phyloP scores from a whole-genome alignment of 1,284 basidiomycete species.

The Phellinidium pouzarii region DNA sequence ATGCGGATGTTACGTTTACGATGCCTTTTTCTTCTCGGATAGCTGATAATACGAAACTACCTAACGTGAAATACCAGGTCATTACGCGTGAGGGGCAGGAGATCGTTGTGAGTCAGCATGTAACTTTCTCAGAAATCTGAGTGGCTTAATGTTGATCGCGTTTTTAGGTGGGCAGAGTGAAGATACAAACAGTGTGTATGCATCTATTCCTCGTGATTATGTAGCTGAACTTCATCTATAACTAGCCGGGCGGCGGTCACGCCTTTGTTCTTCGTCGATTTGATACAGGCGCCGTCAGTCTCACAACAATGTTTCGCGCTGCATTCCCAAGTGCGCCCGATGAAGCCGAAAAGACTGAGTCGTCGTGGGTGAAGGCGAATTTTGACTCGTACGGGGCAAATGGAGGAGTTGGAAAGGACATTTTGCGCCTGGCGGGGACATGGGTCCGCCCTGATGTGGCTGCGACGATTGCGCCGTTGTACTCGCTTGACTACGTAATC shows the following conservation, averaged over 20 bases:
- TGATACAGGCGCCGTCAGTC: constrained; percentile 91
- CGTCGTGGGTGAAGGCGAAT: constrained; percentile 77
- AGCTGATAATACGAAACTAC: constrained; percentile 30
- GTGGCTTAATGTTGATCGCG: constrained; percentile 20
- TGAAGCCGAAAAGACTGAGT: constrained; percentile 76
- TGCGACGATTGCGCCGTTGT: constrained; percentile 52
- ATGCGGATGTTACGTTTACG: not conserved
- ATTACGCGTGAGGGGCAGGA: constrained; percentile 59
- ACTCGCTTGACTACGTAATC: constrained; percentile 56
- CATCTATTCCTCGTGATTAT: constrained; percentile 8
- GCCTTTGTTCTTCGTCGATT: constrained; percentile 95
- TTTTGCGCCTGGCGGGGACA: constrained; percentile 76
- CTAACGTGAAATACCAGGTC: constrained; percentile 62
- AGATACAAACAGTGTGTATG: constrained; percentile 78
- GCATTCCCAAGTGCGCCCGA: constrained; percentile 86
- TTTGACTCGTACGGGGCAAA: constrained; percentile 81
- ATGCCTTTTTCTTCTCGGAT: not conserved
- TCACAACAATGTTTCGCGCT: constrained; percentile 97
- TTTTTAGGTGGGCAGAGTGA: constrained; percentile 78
- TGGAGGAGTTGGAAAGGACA: constrained; percentile 57
- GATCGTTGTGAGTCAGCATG: constrained; percentile 44
- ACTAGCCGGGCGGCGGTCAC: constrained; percentile 58
- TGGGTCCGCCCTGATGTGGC: constrained; percentile 83
- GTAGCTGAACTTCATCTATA: constrained; percentile 18
- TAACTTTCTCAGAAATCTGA: constrained; percentile 2